Percentiles rank a stretch among this genome's conserved stretches.
Conservation (phyloP, 192 early-diverging fungal genomes). For the Jimgerdemannia flammicorona region DNA sequence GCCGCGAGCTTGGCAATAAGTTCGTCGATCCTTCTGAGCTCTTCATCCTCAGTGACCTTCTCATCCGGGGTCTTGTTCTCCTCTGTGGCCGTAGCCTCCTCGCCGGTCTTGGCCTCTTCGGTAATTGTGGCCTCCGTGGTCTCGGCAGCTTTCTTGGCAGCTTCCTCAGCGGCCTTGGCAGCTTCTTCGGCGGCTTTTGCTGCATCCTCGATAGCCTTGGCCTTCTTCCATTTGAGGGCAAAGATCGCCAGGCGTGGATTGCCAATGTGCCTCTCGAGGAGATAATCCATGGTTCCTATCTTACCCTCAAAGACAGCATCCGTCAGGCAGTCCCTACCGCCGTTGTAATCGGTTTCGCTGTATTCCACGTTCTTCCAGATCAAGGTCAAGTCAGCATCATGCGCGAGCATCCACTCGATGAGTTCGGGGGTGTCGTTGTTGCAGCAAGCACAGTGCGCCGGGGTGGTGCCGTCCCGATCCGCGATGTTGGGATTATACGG, state of each 20-base stretch:
- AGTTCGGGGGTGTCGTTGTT: background rate
- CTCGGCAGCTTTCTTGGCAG: slow-evolving; percentile 1
- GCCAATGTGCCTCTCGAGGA: background rate
- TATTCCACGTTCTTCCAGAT: background rate
- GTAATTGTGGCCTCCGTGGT: background rate
- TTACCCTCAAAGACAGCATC: background rate
- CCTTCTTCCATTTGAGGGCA: slow-evolving; percentile 12
- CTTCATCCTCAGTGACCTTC: background rate
- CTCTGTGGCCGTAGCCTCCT: background rate
- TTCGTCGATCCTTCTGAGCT: background rate
- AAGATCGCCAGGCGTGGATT: background rate
- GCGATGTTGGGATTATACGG: background rate
- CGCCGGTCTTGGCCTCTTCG: background rate
- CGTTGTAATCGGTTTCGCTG: background rate
- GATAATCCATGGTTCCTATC: background rate
- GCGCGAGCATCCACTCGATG: background rate
- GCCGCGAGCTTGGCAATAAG: background rate
- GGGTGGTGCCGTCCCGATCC: background rate
- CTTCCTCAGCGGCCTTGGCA: too few species aligned
- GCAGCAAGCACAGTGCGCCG: background rate
- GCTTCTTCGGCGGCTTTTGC: background rate
- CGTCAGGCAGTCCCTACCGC: background rate
- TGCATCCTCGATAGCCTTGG: background rate
- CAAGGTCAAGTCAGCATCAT: background rate
- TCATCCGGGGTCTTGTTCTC: background rate